Conservation (phyloP, 192 early-diverging fungal species). For the Allomyces macrogynus region DNA sequence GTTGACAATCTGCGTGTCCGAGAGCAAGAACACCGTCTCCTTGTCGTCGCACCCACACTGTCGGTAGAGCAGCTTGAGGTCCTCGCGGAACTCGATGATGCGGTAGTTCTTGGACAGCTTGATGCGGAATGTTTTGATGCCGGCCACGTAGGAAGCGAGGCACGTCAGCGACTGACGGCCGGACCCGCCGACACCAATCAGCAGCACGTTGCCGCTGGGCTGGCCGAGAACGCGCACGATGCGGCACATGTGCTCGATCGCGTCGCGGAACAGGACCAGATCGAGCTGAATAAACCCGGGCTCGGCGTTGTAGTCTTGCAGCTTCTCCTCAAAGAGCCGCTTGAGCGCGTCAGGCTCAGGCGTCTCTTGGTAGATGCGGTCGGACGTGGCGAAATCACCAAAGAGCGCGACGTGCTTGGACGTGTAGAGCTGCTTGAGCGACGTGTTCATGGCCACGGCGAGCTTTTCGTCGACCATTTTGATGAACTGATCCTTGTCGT, state of each 20-base stretch:
- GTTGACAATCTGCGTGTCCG: constrained; percentile 93
- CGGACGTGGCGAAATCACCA: constrained; percentile 38
- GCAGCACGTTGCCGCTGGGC: constrained; percentile 87
- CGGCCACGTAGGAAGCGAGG: constrained; percentile 99
- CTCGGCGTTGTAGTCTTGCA: constrained; percentile 99
- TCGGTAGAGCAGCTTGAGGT: constrained; percentile 69
- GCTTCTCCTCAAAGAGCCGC: constrained; percentile 71
- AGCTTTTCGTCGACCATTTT: constrained; percentile 62
- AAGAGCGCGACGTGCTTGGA: constrained; percentile 91
- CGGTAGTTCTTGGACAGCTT: constrained; percentile 92
- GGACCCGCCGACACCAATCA: constrained; percentile 92
- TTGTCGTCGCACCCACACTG: constrained; percentile 90
- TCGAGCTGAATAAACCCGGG: constrained; percentile 56
- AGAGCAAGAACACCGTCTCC: constrained; percentile 91
- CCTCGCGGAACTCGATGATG: constrained; percentile 92
- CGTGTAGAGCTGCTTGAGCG: constrained; percentile 46
- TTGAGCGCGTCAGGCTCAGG: constrained; percentile 70
- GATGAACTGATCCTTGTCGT: constrained; percentile 84
- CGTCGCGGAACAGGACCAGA: constrained; percentile 92
- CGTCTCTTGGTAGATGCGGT: constrained; percentile 55
- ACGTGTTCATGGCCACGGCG: constrained; percentile 63
- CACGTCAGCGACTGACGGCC: constrained; percentile 95
- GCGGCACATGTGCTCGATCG: constrained; percentile 87
- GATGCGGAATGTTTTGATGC: constrained; percentile 82
- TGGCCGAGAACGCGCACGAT: constrained; percentile 97